Base-by-base conservation (phyloP, 2,329 filamentous ascomycete genomes). In the Phoma sp. region DNA sequence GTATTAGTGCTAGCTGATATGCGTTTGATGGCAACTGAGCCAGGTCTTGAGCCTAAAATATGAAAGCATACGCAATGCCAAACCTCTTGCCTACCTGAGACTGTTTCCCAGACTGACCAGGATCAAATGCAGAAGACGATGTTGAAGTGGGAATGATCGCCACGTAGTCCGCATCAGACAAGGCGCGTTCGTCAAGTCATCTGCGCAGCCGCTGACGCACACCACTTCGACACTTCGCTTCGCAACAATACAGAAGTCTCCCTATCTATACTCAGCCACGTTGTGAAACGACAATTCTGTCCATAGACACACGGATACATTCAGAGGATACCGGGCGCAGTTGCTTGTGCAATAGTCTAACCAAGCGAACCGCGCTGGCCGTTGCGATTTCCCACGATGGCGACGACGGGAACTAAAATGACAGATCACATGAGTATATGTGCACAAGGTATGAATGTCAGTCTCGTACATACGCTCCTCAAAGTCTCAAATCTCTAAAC, bases 351-450 rank as follows among this genome's bases (percentile, higher is more conserved):
- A 23, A 3, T 23, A 22, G 40, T 18, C 29, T 24, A 33, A 32
- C 35, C 7, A 5, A 30, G 14, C 18, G 4, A 8, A 18, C 25
- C 8, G 13, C 6, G 25, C 18, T 18, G 18, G 18, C 5, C 14
- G 27, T 14, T 23, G 14, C 24, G 13, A 18, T n/a, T 18, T 10
- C 37, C 29, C 40, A 30, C 13, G 4, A 56, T 56, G 53, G 47
- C 53, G 23, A 43, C 53, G 14, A 56, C 53, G 18, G 47, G 29
- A 22, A 52, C 47, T n/a, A 56, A 47, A 14, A 56, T 56, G 53
- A 43, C 41, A 23, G 53, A 56, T 13, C 53, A 56, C 13, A 56
- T 56, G 53, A 56, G 43, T 23, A 23, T 52, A 22, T 56, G 53
- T 27, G 47, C 53, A 32, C 53, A 56, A 56, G 53, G 53, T 56